These are phyloP conservation scores for Pythium sukuiense DNA, from an alignment of 352 stramenopile species.

Conservation along the genomic window DNA sequence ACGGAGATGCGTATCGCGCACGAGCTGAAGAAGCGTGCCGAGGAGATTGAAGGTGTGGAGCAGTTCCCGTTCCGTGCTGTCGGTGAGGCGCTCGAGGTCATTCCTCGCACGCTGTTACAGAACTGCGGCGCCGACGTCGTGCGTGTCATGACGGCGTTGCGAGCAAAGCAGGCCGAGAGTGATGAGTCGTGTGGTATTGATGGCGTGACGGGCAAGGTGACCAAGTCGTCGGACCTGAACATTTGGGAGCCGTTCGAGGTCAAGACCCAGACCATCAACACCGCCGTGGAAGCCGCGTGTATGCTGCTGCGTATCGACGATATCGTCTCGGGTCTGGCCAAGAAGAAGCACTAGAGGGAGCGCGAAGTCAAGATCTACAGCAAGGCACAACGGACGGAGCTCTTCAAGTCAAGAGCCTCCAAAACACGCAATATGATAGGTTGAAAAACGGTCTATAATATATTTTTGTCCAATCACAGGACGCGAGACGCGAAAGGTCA, in stretches of 20 bases:
- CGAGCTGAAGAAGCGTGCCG: constrained; percentile 91
- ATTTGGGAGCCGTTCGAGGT: constrained; percentile 99
- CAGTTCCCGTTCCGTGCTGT: constrained; percentile 98
- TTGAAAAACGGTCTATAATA: constrained; percentile 57
- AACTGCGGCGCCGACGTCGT: constrained; percentile 99
- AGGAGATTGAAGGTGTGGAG: constrained; percentile 94
- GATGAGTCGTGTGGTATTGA: constrained; percentile 78
- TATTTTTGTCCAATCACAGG: constrained; percentile 52
- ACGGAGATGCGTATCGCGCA: constrained; percentile 99
- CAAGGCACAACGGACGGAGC: background rate
- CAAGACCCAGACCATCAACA: constrained; percentile 99
- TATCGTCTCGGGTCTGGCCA: constrained; percentile 98
- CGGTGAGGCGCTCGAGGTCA: constrained; percentile 97
- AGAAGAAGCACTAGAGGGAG: constrained; percentile 86
- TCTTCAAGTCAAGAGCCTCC: background rate
- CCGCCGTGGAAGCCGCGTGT: constrained; percentile 97
- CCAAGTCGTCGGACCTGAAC: constrained; percentile 94
- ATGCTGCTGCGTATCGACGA: constrained; percentile 99
- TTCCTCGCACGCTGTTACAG: constrained; percentile 98
- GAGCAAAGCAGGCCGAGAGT: constrained; percentile 90
- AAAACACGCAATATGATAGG: constrained; percentile 25
- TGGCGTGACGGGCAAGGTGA: constrained; percentile 89
- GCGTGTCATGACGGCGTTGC: constrained; percentile 96
- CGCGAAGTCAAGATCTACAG: background rate
- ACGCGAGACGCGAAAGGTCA: constrained; percentile 37